Conservation (phyloP, 2,329 filamentous ascomycete genomes). For the Colletotrichum destructivum region DNA sequence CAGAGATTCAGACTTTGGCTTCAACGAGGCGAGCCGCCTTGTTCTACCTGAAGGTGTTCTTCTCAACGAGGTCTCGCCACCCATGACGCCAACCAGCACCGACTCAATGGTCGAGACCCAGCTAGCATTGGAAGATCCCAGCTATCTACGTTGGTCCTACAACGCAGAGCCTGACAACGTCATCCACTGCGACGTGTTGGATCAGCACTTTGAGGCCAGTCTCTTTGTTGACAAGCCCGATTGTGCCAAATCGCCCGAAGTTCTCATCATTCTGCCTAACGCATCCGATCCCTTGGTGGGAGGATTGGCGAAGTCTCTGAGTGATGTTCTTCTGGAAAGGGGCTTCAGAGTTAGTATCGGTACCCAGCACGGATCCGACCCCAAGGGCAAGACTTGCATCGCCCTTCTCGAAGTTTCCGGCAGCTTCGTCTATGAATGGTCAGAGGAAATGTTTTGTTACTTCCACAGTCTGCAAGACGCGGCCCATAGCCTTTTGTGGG, state of each 20-base stretch:
- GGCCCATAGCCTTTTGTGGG: conserved; percentile 62
- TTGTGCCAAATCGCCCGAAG: background rate
- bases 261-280: conserved; percentile 33
- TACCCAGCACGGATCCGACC: conserved; percentile 8
- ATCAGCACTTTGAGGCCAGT: conserved; percentile 30
- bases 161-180: background rate
- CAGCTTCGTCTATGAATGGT: conserved; percentile 57
- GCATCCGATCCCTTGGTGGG: background rate
- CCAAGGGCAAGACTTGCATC: conserved; percentile 54
- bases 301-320: conserved; percentile 1
- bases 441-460: conserved; percentile 54
- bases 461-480: conserved; percentile 58
- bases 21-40: conserved; percentile 43
- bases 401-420: conserved; percentile 62
- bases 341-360: conserved; percentile 17
- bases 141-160: background rate
- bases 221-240: conserved; percentile 1
- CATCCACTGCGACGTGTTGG: conserved; percentile 16
- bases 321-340: background rate
- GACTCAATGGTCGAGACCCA: conserved; percentile 8
- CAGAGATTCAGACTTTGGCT: conserved; percentile 39
- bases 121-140: background rate
- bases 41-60: conserved; percentile 51
- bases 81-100: conserved; percentile 9
- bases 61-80: conserved; percentile 42